A percentile compares a stretch with the other conserved stretches of the same genome.
These are phyloP conservation scores for Puccinia hordei DNA, from an alignment of 1,284 basidiomycete species.

Conservation along the genomic window DNA sequence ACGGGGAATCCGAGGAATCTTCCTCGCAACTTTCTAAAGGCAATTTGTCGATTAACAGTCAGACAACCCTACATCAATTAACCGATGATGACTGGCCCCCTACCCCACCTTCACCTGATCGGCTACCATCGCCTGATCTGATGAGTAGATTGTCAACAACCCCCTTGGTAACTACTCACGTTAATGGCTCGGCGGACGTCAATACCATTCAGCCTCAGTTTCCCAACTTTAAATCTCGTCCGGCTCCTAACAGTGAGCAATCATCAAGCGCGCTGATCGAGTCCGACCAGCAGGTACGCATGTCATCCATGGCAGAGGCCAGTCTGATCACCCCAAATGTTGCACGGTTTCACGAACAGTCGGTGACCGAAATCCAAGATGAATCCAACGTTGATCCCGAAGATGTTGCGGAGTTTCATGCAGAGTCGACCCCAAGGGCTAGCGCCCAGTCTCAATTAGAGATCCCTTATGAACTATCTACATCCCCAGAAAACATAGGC, in stretches of 20 bases:
- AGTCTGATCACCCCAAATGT: constrained; percentile 31
- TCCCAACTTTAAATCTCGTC: neutral
- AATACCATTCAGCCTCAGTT: constrained; percentile 18
- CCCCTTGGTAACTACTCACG: neutral
- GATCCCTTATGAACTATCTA: neutral
- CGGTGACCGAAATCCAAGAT: neutral
- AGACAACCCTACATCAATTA: constrained; percentile 20
- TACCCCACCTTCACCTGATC: constrained; percentile 35
- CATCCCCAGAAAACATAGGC: constrained; percentile 19
- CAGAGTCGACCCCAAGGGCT: constrained; percentile 22
- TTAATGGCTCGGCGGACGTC: neutral
- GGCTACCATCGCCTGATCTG: constrained; percentile 25
- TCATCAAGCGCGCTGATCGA: constrained; percentile 30
- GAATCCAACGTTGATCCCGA: neutral
- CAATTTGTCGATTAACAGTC: constrained; percentile 4
- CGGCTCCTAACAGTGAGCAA: no score
- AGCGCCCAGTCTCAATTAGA: constrained; percentile 26
- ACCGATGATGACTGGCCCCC: constrained; percentile 33
- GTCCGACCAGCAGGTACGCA: constrained; percentile 9
- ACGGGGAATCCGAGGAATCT: constrained; percentile 18
- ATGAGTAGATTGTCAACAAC: constrained; percentile 19
- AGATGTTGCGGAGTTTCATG: constrained; percentile 16
- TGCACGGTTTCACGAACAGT: constrained; percentile 14
- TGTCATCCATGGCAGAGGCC: constrained; percentile 33
- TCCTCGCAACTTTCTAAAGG: constrained; percentile 19